Base-by-base conservation (phyloP, 305 asterid genomes). In the Fraxinus sp. region DNA sequence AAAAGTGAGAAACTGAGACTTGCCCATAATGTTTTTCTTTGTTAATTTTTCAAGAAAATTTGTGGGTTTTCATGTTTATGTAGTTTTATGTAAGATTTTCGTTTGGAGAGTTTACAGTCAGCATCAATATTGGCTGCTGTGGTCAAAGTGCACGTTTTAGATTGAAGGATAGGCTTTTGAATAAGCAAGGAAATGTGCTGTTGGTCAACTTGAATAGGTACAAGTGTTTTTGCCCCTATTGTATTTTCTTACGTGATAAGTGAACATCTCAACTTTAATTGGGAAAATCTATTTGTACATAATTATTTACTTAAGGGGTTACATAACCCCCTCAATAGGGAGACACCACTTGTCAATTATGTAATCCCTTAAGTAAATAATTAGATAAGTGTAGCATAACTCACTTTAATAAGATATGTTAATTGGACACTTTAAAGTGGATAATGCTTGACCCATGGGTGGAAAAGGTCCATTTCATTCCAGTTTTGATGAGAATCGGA, bases 81-180 rank as follows among this genome's bases (percentile, higher is more conserved):
- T 49, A 43, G 13, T 24, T 37, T 7, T 8, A 4, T 26, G n/a
- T 0, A 4, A 11, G 77, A 43, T 52, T 18, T 78, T 81, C 79
- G 33, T 22, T 72, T 8, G 59, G 79, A 36, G 71, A 57, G 79
- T 66, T 71, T 73, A 10, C 7, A 77, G 86, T 74, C 77, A 77
- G 59, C 75, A 90, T 87, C 92, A 87, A 85, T 81, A 13, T 82
- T 83, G 90, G 91, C 86, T 78, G 91, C 91, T 82, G 78, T 72
- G 86, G 83, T 82, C 88, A 88, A 82, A 84, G 18, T 16, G 46
- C 79, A 78, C 33, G 80, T 77, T 85, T 83, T 39, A 22, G 55
- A 41, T 7, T 24, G 10, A 1, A 46, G 77, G 24, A 76, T 43
- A 22, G 10, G 32, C 55, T 35, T 68, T 83, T 80, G 84, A 86